Evolutionary conservation across 1,284 basidiomycete species (phyloP).

Genomic region (Coniferiporia weirii): DNA sequence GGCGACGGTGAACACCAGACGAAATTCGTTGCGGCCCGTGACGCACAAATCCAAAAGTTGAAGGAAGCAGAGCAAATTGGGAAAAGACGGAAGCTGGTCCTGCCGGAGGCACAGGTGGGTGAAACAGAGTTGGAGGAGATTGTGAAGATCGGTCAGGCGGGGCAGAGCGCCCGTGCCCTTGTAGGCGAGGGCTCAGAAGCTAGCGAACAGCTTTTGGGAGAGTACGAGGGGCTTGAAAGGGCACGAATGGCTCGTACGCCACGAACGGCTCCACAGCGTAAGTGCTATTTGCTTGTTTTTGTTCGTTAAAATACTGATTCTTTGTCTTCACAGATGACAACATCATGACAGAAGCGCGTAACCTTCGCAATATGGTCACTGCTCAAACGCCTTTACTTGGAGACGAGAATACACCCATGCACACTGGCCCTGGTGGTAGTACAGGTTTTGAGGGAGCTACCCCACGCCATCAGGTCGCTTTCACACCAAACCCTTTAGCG

Average conservation of each 20-base stretch:
- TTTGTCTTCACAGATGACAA: constrained; percentile 70
- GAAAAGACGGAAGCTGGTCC: constrained; percentile 77
- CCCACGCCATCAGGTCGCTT: constrained; percentile 80
- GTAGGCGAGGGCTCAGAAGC: constrained; percentile 80
- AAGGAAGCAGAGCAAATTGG: constrained; percentile 97
- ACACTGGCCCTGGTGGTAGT: constrained; percentile 62
- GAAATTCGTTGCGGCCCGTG: constrained; percentile 89
- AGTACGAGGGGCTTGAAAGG: constrained; percentile 85
- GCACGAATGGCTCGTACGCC: constrained; percentile 92
- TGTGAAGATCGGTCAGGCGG: constrained; percentile 94
- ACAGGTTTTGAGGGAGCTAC: constrained; percentile 92
- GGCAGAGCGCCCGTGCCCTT: constrained; percentile 82
- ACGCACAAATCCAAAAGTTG: constrained; percentile 95
- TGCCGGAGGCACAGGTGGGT: constrained; percentile 93
- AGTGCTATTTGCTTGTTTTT: constrained; percentile 31
- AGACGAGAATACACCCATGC: constrained; percentile 93
- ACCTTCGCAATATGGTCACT: constrained; percentile 88
- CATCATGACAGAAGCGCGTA: constrained; percentile 91
- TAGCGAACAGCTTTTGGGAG: constrained; percentile 81
- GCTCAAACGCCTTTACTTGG: constrained; percentile 94
- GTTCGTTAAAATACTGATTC: constrained; percentile 14
- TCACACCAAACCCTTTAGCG: constrained; percentile 93
- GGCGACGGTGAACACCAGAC: constrained; percentile 66
- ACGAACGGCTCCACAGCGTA: constrained; percentile 85
- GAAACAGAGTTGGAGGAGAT: constrained; percentile 96